Base-by-base conservation (phyloP, 306 rosid genomes). In the Casuarina glauca region DNA sequence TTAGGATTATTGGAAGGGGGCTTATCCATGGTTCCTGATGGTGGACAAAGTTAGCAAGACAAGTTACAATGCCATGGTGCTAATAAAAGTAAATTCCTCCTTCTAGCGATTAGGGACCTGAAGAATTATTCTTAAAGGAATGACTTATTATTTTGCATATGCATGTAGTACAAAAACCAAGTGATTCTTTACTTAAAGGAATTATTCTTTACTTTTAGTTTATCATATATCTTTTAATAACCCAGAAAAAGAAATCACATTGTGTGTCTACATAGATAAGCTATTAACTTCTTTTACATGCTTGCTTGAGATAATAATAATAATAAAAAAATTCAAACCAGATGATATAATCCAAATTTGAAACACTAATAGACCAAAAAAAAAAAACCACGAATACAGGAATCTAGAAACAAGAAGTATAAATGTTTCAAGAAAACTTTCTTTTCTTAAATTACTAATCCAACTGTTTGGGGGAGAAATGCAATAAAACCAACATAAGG, bases 41-140 rank as follows among this genome's bases (percentile, higher is more conserved):
- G 68, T 49, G 76, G 74, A 74, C 50, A 51, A 70, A 50, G 17
- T 52, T 4, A 74, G 74, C 36, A 78, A 69, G 26, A 74, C 77
- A 11, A 74, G 80, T 32, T 78, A 44, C 68, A 82, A 82, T 35
- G 79, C 78, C 70, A 79, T 26, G 83, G 80, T 2, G 61, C 49
- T 26, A 62, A 61, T 46, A 74, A 66, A 64, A 80, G 80, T 67
- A 83, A 79, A 68, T 83, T 83, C 72, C 83, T 83, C 41, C 83
- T 79, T 69, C 82, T 82, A 8, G 82, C 86, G 11, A 61, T 74
- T 72, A 78, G 77, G 82, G 80, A 78, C 68, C 69, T 57, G 4
- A 16, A 6, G 43, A 51, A 19, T 38, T 74, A 44, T 38, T 73
- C n/a, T 61, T 70, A 32, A 73, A 39, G 64, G 39, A 11, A 20